Base-by-base conservation (phyloP, 257 asterid genomes). In the Rauvolfia tetraphylla region DNA sequence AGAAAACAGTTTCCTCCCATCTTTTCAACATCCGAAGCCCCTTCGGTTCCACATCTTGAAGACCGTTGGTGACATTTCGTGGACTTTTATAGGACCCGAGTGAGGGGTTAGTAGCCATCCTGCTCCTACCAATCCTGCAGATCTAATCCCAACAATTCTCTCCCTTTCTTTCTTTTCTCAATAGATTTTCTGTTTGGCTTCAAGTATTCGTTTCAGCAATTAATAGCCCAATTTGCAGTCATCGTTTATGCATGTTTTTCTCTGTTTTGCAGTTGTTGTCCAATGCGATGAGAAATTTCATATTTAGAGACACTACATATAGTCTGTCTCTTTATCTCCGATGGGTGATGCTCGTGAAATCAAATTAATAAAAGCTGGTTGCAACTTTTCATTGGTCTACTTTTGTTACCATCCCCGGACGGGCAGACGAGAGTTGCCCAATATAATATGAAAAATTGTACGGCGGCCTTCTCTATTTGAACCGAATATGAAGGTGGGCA, bases 121-220 rank as follows among this genome's bases (percentile, higher is more conserved):
- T 39, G 80, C 86, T 79, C 86, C 87, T 78, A 74, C 36, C 66
- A 22, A 49, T 80, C 88, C 83, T 49, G 83, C 89, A 83, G 70
- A 77, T 83, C 81, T 39, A 56, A 67, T 63, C 81, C 51, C 59
- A 76, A 61, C 49, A 73, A 79, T 73, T 75, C 10, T 11, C 14
- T 41, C 44, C 44, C 44, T 8, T 31, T 48, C 70, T 36, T 66
- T 70, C 56, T 12, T 44, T 70, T 62, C 41, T 70, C 49, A 53
- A 13, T 51, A 49, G 58, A 70, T 79, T 65, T 46, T 33, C 67
- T 27, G 27, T 51, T 34, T 36, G 56, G 74, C 41, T 41, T 68
- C 25, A 57, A 38, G 51, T 13, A 25, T 17, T 33, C 22, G 6
- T 66, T 51, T 48, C 27, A 14, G 3, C 36, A 8, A 66, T 75